These are phyloP conservation scores for Crucihimalaya himalaica DNA, from an alignment of 345 rosid genomes.

Conservation along the genomic window DNA sequence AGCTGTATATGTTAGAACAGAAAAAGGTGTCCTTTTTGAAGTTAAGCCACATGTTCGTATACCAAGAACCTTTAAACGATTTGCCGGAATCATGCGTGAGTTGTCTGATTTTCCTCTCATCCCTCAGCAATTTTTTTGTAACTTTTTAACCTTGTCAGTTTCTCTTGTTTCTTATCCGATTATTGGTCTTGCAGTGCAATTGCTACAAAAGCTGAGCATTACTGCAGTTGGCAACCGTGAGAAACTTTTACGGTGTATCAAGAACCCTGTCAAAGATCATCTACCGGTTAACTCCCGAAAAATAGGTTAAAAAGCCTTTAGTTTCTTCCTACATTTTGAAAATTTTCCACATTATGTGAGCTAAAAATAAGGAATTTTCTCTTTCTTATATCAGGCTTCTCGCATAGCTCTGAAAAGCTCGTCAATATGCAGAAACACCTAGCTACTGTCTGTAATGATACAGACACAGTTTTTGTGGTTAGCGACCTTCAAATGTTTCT, in stretches of 20 bases:
- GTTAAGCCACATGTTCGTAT: conserved; percentile 84
- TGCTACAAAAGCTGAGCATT: conserved; percentile 81
- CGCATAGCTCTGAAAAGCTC: conserved; percentile 74
- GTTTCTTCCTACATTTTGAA: not conserved
- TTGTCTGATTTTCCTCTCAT: not conserved
- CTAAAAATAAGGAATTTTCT: not conserved
- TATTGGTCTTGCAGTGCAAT: conserved; percentile 62
- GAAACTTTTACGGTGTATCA: conserved; percentile 75
- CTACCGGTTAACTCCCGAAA: conserved; percentile 64
- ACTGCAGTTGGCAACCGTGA: conserved; percentile 74
- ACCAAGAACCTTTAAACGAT: conserved; percentile 85
- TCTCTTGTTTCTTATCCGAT: conserved; percentile 16
- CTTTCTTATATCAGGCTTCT: conserved; percentile 61
- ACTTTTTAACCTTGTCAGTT: not conserved
- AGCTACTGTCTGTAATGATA: conserved; percentile 51
- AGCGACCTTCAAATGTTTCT: conserved; percentile 25
- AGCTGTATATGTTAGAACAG: conserved; percentile 81
- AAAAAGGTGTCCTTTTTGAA: conserved; percentile 85
- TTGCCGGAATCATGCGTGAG: conserved; percentile 86
- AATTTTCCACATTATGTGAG: not conserved
- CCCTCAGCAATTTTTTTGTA: not conserved
- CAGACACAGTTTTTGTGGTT: conserved; percentile 87
- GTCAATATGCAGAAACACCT: conserved; percentile 65
- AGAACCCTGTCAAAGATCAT: conserved; percentile 71
- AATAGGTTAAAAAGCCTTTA: conserved; percentile 55